Evolutionary conservation across 73 alveolate genomes (phyloP).

Genomic region (Paramecium pentaurelia): DNA sequence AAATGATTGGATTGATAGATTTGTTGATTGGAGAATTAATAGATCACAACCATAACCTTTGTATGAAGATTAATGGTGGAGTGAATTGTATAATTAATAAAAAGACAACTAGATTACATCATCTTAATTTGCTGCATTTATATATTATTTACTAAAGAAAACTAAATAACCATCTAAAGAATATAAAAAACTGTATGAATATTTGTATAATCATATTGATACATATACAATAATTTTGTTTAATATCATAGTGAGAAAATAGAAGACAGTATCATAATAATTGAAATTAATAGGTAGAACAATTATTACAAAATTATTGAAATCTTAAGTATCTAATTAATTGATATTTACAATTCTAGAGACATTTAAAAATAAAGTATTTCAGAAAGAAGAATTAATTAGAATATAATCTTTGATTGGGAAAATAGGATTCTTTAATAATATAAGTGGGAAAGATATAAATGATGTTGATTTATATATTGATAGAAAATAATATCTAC

Average conservation of each 20-base stretch:
- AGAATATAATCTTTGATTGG: neutral
- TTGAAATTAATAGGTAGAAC: neutral
- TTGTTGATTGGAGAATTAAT: neutral
- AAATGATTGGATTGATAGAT: neutral
- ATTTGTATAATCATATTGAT: neutral
- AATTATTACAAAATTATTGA: neutral
- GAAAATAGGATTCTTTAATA: neutral
- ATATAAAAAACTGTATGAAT: neutral
- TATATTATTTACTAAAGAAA: neutral
- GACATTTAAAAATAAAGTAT: neutral
- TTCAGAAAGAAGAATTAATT: neutral
- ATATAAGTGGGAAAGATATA: neutral
- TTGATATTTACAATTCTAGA: neutral
- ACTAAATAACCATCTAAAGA: neutral
- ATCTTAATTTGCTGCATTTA: neutral
- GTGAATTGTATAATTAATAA: neutral
- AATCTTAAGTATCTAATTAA: neutral
- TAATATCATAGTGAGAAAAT: neutral
- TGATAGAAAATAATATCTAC: neutral
- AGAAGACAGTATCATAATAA: neutral
- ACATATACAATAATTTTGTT: neutral
- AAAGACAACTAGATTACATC: neutral
- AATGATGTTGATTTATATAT: neutral
- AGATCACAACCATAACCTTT: neutral
- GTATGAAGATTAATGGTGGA: neutral